These are phyloP conservation scores for Fragaria nilgerrensis DNA, from an alignment of 306 rosid genomes.

Conservation along the genomic window DNA sequence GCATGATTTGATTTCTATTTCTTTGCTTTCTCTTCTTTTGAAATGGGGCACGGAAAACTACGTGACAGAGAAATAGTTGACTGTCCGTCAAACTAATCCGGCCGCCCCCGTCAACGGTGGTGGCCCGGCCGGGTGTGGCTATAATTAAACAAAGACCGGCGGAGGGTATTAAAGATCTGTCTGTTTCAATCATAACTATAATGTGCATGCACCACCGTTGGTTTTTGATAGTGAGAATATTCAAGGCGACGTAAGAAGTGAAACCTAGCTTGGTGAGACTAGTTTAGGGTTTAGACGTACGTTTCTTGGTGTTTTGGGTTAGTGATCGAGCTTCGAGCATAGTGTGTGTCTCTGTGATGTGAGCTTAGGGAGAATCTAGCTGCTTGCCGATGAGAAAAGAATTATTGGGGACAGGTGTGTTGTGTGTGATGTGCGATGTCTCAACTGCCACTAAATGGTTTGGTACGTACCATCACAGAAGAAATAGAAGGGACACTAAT, in stretches of 20 bases:
- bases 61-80: slow-evolving; percentile 23
- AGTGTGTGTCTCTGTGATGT: neutral
- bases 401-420: slow-evolving; percentile 10
- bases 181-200: neutral
- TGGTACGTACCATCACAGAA: slow-evolving; percentile 1
- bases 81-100: slow-evolving; percentile 28
- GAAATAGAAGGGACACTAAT: neutral
- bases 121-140: neutral
- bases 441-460: slow-evolving; percentile 8
- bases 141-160: neutral
- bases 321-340: neutral
- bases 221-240: neutral
- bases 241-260: neutral
- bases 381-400: neutral
- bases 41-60: slow-evolving; percentile 20
- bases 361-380: slow-evolving; percentile 9
- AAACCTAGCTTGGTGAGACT: neutral
- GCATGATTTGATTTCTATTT: neutral
- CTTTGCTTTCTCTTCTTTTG: neutral
- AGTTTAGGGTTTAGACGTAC: neutral
- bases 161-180: neutral
- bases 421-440: neutral
- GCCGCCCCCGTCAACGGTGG: neutral
- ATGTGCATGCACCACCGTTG: neutral
- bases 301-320: neutral